phyloP scores from a whole-genome alignment of 805 yeast genomes.

The Hanseniaspora lindneri region DNA sequence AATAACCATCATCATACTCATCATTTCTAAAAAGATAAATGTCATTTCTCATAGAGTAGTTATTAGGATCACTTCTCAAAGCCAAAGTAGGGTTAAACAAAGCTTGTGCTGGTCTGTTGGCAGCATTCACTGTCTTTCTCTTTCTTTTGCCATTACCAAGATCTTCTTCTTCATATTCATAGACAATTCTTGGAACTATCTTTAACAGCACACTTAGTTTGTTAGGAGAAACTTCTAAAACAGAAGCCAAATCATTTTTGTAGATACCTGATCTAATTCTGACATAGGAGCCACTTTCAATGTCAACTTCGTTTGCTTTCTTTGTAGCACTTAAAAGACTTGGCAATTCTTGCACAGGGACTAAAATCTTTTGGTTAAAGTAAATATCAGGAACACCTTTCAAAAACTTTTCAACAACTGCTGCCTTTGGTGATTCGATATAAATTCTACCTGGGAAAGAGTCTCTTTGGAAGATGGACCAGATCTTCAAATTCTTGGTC shows the following conservation, averaged over 20 bases:
- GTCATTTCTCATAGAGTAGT: constrained; percentile 52
- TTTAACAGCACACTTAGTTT: constrained; percentile 91
- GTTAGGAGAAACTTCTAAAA: constrained; percentile 84
- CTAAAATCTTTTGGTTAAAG: constrained; percentile 59
- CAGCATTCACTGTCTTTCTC: constrained; percentile 37
- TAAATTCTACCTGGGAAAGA: constrained; percentile 84
- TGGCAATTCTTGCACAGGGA: constrained; percentile 92
- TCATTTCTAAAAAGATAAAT: constrained; percentile 71
- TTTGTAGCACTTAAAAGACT: constrained; percentile 73
- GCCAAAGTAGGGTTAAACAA: constrained; percentile 86
- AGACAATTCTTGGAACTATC: constrained; percentile 85
- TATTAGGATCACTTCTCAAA: constrained; percentile 64
- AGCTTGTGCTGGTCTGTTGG: constrained; percentile 71
- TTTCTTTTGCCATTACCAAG: constrained; percentile 39
- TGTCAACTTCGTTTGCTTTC: constrained; percentile 73
- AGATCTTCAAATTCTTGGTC: constrained; percentile 67
- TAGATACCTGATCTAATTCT: constrained; percentile 83
- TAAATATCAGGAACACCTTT: constrained; percentile 84
- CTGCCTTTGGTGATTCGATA: constrained; percentile 85
- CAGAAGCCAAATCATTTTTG: constrained; percentile 84
- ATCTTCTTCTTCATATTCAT: constrained; percentile 43
- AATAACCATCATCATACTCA: constrained; percentile 79
- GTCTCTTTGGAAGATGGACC: constrained; percentile 88
- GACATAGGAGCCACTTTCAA: constrained; percentile 86
- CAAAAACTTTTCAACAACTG: constrained; percentile 80